Conservation (phyloP, 768 basidiomycete genomes). For the Russula dissimulans region DNA sequence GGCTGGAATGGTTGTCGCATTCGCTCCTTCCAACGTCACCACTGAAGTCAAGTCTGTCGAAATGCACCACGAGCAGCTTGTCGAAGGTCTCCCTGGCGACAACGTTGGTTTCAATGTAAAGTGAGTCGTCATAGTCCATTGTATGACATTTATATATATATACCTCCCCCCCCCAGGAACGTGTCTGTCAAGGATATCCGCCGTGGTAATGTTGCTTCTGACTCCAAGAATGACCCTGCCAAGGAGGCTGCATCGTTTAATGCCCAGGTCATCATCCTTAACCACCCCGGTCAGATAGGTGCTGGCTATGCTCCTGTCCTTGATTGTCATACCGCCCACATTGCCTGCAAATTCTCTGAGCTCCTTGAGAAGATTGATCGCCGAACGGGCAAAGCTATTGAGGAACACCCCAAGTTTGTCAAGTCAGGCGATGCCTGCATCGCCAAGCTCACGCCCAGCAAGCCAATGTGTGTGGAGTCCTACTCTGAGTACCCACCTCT, state of each 20-base stretch:
- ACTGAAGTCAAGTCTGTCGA: constrained; percentile 99
- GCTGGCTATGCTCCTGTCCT: constrained; percentile 98
- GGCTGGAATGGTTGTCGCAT: constrained; percentile 97
- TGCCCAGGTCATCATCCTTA: constrained; percentile 99
- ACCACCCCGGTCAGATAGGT: constrained; percentile 99
- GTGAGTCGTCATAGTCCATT: constrained; percentile 32
- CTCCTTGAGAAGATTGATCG: constrained; percentile 99
- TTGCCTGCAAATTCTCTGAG: constrained; percentile 98
- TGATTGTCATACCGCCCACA: constrained; percentile 99
- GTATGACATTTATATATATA: not conserved
- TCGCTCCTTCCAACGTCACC: constrained; percentile 95
- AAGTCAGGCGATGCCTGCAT: constrained; percentile 99
- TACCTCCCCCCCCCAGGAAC: constrained; percentile 61
- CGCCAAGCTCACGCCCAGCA: constrained; percentile 91
- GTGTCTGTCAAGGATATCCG: constrained; percentile 99
- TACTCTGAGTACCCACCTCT: constrained; percentile 98
- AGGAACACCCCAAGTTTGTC: constrained; percentile 89
- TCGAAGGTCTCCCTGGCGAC: constrained; percentile 91
- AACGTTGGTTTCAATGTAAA: constrained; percentile 99
- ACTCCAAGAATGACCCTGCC: constrained; percentile 99
- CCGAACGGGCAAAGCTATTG: constrained; percentile 90
- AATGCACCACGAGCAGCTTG: constrained; percentile 99
- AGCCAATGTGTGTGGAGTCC: constrained; percentile 92
- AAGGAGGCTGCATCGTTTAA: constrained; percentile 99
- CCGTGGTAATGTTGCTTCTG: constrained; percentile 98